Base-by-base conservation (phyloP, 2,329 filamentous ascomycete genomes). In the Aschersonia sp. region DNA sequence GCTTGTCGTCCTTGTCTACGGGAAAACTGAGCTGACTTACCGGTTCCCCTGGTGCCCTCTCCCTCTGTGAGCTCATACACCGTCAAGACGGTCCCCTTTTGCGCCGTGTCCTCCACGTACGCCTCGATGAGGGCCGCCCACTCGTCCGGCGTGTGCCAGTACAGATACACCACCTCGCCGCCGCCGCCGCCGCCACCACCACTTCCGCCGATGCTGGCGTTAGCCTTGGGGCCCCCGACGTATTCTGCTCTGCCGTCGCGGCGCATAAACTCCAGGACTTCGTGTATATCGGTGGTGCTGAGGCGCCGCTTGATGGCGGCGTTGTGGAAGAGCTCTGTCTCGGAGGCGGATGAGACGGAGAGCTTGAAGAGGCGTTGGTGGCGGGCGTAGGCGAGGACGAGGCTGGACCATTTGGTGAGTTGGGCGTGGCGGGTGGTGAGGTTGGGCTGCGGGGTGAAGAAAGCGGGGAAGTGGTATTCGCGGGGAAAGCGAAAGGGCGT, bases 11-110 rank as follows among this genome's bases (percentile, higher is more conserved):
- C 7, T n/a, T n/a, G 14, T 42, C 11, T 12, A n/a, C 8, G 12
- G 29, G 14, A 14, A 30, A 8, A 5, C 9, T 6, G 7, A 9
- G 42, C 14, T 22, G 7, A 42, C 48, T 10, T 61, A 84, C 82
- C 81, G 55, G 82, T 78, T 2, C 77, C 79, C 49, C 71, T 65
- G 2, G 85, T 87, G 32, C 74, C 83, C 59, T 97, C 90, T n/a
- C 90, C 87, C 63, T 96, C 81, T 2, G 79, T 75, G 57, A 98
- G 68, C 68, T 98, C 92, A 64, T 96, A 97, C 30, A 98, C 71
- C 49, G 92, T 98, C 60, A 98, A 65, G 48, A 98, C 90, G 10
- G 76, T 79, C 30, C 87, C 87, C 70, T 85, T 90, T 71, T 96
- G 89, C 4, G 80, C 92, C 51, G 88, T 95, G 52, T 80, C 79